Evolutionary conservation across 257 asterid species (phyloP).

Genomic region (Striga asiatica): DNA sequence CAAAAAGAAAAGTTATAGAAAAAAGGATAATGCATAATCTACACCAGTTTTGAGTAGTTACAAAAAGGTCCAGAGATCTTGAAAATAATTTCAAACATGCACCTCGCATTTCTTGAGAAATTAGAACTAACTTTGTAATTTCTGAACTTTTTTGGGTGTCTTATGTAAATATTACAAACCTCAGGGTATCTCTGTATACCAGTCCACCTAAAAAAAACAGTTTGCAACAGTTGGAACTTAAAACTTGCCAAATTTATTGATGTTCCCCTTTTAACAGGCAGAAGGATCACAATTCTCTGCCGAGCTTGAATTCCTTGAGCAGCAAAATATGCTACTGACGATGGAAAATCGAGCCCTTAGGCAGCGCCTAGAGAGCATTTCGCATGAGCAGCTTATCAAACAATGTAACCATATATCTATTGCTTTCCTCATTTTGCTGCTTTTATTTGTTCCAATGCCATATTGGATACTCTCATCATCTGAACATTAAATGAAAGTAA

Average conservation of each 20-base stretch:
- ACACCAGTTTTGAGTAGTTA: too few relatives aligned
- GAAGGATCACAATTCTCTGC: constrained; percentile 58
- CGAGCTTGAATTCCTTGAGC: constrained; percentile 71
- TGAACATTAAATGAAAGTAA: neutral
- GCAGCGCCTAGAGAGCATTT: constrained; percentile 66
- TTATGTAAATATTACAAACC: too few relatives aligned
- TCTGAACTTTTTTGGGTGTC: too few relatives aligned
- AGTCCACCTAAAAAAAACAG: too few relatives aligned
- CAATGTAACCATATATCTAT: constrained; percentile 26
- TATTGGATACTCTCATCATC: neutral
- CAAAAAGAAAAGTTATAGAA: neutral
- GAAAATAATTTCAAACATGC: too few relatives aligned
- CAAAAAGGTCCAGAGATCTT: too few relatives aligned
- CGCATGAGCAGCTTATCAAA: constrained; percentile 81
- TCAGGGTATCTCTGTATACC: neutral
- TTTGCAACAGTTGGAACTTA: too few relatives aligned
- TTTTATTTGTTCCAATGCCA: neutral
- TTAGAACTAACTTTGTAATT: too few relatives aligned
- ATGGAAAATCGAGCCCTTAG: constrained; percentile 81
- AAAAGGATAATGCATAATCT: too few relatives aligned
- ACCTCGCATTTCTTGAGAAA: too few relatives aligned
- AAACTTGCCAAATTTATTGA: neutral
- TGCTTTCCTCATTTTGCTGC: neutral
- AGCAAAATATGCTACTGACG: constrained; percentile 63
- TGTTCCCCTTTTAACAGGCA: constrained; percentile 28